Percentiles rank a stretch among this genome's conserved stretches.
phyloP scores from a whole-genome alignment of 129 eudicot species.

The Helianthus annuus region HanXRQr2.0-SUNRISE NC_035444.2:57908741-57909240 shows the following conservation, averaged over 20 bases:
- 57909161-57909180: no score
- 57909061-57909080: slow-evolving; percentile 4
- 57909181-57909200: neutral
- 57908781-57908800: no score
- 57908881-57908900: neutral
- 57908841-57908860: neutral
- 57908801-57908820: no score
- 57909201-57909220: neutral
- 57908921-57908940: no score
- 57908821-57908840: no score
- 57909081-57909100: slow-evolving; percentile 1
- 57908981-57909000: no score
- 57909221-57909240: neutral
- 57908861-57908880: neutral
- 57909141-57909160: no score
- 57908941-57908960: no score
- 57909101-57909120: neutral
- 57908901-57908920: neutral
- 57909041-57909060: neutral
- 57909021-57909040: neutral
- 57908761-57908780: no score
- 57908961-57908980: no score
- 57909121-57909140: no score
- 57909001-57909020: neutral
- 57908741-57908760: no score